Base-by-base conservation (phyloP, 495 filamentous ascomycete species). In the Aspergillus panamensis region DNA sequence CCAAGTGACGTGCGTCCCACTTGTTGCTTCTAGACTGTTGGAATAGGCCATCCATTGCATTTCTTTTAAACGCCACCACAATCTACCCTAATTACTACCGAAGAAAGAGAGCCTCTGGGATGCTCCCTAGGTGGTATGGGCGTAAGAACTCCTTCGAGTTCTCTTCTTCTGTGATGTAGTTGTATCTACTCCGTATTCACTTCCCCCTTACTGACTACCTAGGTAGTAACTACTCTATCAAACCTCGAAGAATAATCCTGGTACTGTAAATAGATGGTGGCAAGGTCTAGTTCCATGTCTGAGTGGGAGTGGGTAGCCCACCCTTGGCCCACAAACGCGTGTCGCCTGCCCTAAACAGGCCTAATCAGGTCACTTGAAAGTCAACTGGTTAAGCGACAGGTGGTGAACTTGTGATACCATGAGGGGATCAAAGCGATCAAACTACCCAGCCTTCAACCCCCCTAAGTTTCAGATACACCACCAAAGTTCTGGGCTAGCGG, bases 241-340 rank as follows among this genome's bases (percentile, higher is more conserved):
- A 10, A 13, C 3, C n/a, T n/a, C 3, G 10, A 39, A 13, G 10
- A 39, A 10, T 13, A 7, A 47, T 16, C 21, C 17, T 16, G 48
- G 60, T 59, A 42, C 61, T 58, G 61, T 55, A 63, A 63, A 63
- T 63, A 63, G 61, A 50, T 25, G n/a, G 61, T 57, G 61, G 59
- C 48, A 49, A 61, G 42, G 49, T 25, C 25, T 45, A 51, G 56
- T 37, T 35, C 52, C 51, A 51, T 20, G 43, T 19, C 19, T 49
- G 30, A 31, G 32, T 31, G 20, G 25, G 48, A 56, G 45, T 16
- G 12, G 51, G 25, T 51, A 51, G 58, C 58, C 63, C 59, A 62
- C 59, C 29, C 42, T 35, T 44, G 59, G 55, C 59, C 65, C 65
- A 62, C 62, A 47, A 64, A 67, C 65, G 65, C 65, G 65, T 67